Base-by-base conservation (phyloP, 202 grass and related monocot genomes). In the Setaria viridis region DNA sequence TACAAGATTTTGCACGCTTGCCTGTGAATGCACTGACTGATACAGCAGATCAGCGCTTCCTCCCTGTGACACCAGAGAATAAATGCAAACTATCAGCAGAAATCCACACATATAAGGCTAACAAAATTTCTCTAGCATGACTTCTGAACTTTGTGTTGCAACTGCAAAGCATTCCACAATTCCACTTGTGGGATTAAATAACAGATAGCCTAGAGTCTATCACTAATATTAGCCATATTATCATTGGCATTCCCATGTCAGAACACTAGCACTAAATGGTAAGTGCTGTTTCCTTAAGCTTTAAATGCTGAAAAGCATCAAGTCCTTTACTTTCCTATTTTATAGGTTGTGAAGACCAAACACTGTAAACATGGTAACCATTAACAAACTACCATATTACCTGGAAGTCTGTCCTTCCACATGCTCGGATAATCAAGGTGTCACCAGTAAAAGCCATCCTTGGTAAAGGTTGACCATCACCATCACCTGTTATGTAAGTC, bases 381-480 rank as follows among this genome's bases (percentile, higher is more conserved):
- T 0, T 47, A 47, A 62, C 57, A 0, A 71, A 12, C 14, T 67
- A 80, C 37, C 29, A 82, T 29, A 57, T 67, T 90, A 99, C 97
- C 97, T 99, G 97, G 78, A 99, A 99, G 80, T 99, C 97, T 71
- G 93, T 99, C 85, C 97, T 91, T 83, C 97, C 97, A 83, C 97
- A 99, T 47, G 86, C 93, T 74, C 90, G 97, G 79, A 99, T 94
- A 48, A 99, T 76, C 76, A 99, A 84, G 15, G 97, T 84, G 82
- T 99, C 97, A 41, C 97, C 97, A 45, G 97, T 99, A 81, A 99
- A 99, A 81, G 93, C 97, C 79, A 96, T 96, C 63, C 90, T 96
- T 67, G 97, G 97, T 66, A 82, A 82, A 73, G 97, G 97, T 72
- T 96, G 97, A 82, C 84, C 82, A 75, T 82, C 42, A 63, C 82